Base-by-base conservation (phyloP, 2,329 filamentous ascomycete species). In the Pyricularia pennisetigena region DNA sequence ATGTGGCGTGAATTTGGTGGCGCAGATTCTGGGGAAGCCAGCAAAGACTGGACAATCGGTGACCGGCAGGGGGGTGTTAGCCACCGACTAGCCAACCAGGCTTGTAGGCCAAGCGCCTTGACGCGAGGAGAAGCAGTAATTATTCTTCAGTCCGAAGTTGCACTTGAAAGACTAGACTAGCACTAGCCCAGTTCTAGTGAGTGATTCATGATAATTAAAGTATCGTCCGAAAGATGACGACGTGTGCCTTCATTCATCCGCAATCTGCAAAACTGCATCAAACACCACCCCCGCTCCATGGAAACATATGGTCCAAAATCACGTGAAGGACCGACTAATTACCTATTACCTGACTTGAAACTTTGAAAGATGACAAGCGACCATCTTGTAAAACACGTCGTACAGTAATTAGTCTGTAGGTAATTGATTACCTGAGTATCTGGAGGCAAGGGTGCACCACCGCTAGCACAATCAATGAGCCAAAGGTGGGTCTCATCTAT, bases 1-100 rank as follows among this genome's bases (percentile, higher is more conserved):
- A 29, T 29, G 59, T 62, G 59, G 59, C 59, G 59, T 16, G n/a
- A 28, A 28, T 28, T 7, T 3, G 26, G 59, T 62, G 59, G 59
- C 59, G 59, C 59, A 62, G 59, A 62, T 28, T 62, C 59, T 28
- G 59, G 59, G 59, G 59, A 62, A 62, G 59, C 59, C 59, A 61
- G 57, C 57, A 26, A 28, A 28, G 59, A 26, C 26, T 28, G 57
- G 10, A 14, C 57, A 16, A 12, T 61, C n/a, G 54, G 16, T 59
- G n/a, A 59, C 4, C 9, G 9, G n/a, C 6, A 2, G 5, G 30
- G 30, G 30, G 30, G 8, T 32, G 2, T 32, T 9, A 2, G 9
- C 30, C 30, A 32, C 30, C 30, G 9, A 32, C 30, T 32, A 32
- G 8, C 30, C 30, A 32, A 32, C 30, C 30, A 32, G 30, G 30